Evolutionary conservation across 2,329 filamentous ascomycete species (phyloP).

Genomic region (Cladosporium cucumerinum): DNA sequence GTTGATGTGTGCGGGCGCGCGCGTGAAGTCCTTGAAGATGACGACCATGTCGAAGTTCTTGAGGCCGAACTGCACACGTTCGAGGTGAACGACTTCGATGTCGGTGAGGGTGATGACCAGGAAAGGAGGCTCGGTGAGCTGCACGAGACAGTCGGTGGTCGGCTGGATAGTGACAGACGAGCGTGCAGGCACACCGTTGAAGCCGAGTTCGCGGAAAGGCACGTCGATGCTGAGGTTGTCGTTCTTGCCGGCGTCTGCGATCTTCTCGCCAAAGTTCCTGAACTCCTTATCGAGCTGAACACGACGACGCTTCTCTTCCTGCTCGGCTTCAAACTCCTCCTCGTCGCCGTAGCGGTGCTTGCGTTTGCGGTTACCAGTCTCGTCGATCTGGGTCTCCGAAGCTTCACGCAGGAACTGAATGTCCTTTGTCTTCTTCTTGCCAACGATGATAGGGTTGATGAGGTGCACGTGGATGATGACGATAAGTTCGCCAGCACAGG

Average conservation of each 20-base stretch:
- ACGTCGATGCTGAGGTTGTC: constrained; percentile 93
- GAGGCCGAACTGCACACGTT: constrained; percentile 90
- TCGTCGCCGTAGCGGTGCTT: constrained; percentile 98
- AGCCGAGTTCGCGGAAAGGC: constrained; percentile 92
- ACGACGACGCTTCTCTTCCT: constrained; percentile 87
- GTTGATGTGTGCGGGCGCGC: constrained; percentile 91
- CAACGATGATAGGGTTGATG: constrained; percentile 96
- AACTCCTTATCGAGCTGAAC: constrained; percentile 94
- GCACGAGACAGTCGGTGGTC: constrained; percentile 93
- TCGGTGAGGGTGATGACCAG: constrained; percentile 93
- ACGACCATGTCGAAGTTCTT: constrained; percentile 99
- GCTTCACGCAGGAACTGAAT: constrained; percentile 98
- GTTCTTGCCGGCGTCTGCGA: constrained; percentile 88
- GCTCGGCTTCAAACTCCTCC: constrained; percentile 97
- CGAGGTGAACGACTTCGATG: constrained; percentile 92
- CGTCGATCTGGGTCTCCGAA: constrained; percentile 97
- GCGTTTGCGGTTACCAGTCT: constrained; percentile 95
- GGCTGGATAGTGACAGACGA: constrained; percentile 95
- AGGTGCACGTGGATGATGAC: constrained; percentile 98
- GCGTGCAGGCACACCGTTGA: constrained; percentile 92
- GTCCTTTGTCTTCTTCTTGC: constrained; percentile 98
- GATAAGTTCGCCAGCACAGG: constrained; percentile 91
- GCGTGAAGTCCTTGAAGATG: constrained; percentile 94
- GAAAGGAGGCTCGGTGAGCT: constrained; percentile 95
- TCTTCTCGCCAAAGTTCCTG: constrained; percentile 95